Evolutionary conservation across 2,329 filamentous ascomycete genomes (phyloP), one percentile per base, ranked within the genome.

Genomic region (Magnaporthiopsis rhizophila): DNA sequence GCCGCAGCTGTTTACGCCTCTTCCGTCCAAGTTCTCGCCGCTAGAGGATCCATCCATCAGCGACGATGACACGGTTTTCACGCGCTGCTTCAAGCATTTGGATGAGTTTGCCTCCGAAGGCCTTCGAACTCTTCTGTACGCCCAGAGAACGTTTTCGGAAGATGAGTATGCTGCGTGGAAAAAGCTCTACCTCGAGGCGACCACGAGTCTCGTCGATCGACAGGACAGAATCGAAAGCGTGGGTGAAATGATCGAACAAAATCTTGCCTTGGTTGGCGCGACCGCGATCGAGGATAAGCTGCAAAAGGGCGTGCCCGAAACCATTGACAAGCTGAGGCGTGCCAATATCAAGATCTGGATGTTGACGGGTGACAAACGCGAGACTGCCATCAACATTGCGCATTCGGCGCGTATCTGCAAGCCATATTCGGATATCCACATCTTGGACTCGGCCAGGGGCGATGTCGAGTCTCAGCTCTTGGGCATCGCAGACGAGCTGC

Each of bases 311-410:
- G 93, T 97, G 0, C 92, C 93, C 0, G 92, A 96, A 72, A 91
- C 93, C 0, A 95, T 97, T 66, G 93, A 97, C 74, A 95, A 94
- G 76, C 81, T 97, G 21, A 85, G 91, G 56, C 84, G 92, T 28
- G 93, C 92, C 1, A 92, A 92, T 67, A 95, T 97, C 78, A 96
- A 95, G 75, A 86, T 97, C 68, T 97, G 93, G 93, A 97, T 97
- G 93, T 80, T 97, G 60, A 97, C 93, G 2, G 93, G 93, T 36
- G 93, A 97, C 74, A 96, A 96, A 76, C 85, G 92, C 59, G 92
- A 97, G 77, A 97, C 92, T 0, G 92, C 92, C 58, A 94, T 97
- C 76, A 96, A 96, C 71, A 94, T 96, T 68, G 92, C 91, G 0
- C 89, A 97, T 71, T 95, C 92, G 0, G 94, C 92, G 61, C 86